Evolutionary conservation across 805 yeast species (phyloP), one percentile per base, ranked within the genome.

Genomic region (Komagataella mondaviorum): DNA sequence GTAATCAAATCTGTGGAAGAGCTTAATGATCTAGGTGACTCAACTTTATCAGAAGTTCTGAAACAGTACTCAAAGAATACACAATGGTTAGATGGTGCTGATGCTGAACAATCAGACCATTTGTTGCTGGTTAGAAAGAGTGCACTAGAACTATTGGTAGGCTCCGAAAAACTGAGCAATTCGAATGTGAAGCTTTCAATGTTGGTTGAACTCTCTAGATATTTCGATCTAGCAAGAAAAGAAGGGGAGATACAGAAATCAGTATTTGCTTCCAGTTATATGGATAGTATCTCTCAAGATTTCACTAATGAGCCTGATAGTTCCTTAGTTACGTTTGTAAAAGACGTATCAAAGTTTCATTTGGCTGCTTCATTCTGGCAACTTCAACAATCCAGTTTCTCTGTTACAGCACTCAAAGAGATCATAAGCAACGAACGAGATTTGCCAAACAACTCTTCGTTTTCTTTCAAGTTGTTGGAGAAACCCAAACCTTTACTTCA

Each of bases 361-460:
- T 61, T 78, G 0, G 88, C 96, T 0, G 63, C 69, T 5, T 74
- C 85, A 0, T 67, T 85, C 23, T 87, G 96, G 95, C 64, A 66
- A 0, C 78, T 77, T 51, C 78, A 80, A 0, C 80, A 82, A 48
- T 71, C 75, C 0, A 65, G 68, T 8, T 68, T 76, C 14, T 80
- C 96, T 0, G 77, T 87, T 6, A 68, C 66, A 3, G 75, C 83
- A 57, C 59, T 86, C 52, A 67, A 72, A 52, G 59, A 63, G 5
- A 22, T 45, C n/a, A 22, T 22, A 14, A 14, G 3, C 16, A 20
- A 12, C 30, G 22, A 20, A 23, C 4, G 5, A 30, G 39, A 4
- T 10, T 30, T 30, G 39, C 39, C 39, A 10, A 12, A 30, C 39
- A 20, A n/a, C 30, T 23, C 47, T 4, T 45, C 47, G 4, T 16